phyloP scores from a whole-genome alignment of 352 stramenopile genomes.

The Globisporangium cylindrosporum region DNA sequence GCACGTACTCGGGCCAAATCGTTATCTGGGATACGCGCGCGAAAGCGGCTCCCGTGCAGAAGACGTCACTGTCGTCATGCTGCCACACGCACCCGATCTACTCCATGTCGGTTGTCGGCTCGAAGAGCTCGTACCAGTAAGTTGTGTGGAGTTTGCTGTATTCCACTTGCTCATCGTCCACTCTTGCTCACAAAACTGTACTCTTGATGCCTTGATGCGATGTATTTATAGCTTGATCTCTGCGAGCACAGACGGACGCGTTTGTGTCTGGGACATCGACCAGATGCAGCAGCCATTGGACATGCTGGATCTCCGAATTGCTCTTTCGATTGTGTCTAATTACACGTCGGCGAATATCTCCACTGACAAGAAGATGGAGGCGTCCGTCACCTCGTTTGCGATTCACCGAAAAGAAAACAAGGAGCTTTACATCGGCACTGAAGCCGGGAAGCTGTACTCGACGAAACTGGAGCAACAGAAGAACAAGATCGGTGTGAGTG shows the following conservation, averaged over 20 bases:
- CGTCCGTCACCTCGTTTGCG: conserved; percentile 77
- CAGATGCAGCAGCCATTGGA: conserved; percentile 82
- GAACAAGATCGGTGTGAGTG: conserved; percentile 37
- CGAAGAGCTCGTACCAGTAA: conserved; percentile 81
- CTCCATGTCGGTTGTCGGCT: conserved; percentile 77
- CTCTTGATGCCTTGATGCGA: background rate
- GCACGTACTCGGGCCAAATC: conserved; percentile 85
- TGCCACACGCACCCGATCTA: conserved; percentile 89
- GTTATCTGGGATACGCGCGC: conserved; percentile 86
- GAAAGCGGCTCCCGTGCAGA: conserved; percentile 78
- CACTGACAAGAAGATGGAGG: conserved; percentile 86
- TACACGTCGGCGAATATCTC: conserved; percentile 59
- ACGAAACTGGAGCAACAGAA: conserved; percentile 77
- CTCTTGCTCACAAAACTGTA: background rate
- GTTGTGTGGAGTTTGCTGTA: conserved; percentile 13
- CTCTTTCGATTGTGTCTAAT: conserved; percentile 74
- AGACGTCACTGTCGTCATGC: conserved; percentile 74
- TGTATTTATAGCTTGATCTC: conserved; percentile 62
- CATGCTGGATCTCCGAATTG: conserved; percentile 81
- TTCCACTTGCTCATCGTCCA: conserved; percentile 2
- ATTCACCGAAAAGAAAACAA: conserved; percentile 82
- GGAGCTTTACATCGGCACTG: conserved; percentile 81
- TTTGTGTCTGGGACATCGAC: conserved; percentile 85
- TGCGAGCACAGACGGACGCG: conserved; percentile 81
- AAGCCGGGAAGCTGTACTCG: conserved; percentile 76